These are phyloP conservation scores for Dissophora ornata DNA, from an alignment of 192 early-diverging fungal genomes.

Conservation along the genomic window DNA sequence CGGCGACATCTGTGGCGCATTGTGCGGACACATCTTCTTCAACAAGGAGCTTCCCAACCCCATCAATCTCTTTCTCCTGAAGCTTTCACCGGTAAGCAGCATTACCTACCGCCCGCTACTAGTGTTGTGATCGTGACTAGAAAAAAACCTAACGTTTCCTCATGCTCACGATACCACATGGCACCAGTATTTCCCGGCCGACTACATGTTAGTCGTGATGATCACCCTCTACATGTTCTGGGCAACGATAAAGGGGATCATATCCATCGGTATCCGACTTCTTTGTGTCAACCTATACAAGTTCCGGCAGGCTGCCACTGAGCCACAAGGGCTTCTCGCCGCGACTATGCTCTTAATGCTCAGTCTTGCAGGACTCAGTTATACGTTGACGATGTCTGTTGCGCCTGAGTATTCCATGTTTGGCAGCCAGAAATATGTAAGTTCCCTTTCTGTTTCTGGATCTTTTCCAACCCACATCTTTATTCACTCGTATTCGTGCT, in stretches of 20 bases:
- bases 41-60: conserved; percentile 62
- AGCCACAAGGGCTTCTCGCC: conserved; percentile 68
- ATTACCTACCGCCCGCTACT: too few relatives aligned
- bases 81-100: conserved; percentile 58
- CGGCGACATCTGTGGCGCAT: conserved; percentile 63
- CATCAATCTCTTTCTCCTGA: conserved; percentile 61
- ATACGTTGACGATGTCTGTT: conserved; percentile 62
- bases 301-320: conserved; percentile 59
- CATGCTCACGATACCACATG: too few relatives aligned
- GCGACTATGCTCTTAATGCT: conserved; percentile 61
- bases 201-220: conserved; percentile 61
- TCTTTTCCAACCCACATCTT: too few relatives aligned
- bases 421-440: conserved; percentile 70
- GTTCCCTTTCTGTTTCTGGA: too few relatives aligned
- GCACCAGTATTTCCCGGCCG: conserved; percentile 64
- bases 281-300: conserved; percentile 67
- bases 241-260: conserved; percentile 64
- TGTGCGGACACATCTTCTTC: conserved; percentile 66
- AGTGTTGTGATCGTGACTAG: too few relatives aligned
- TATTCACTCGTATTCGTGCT: background rate
- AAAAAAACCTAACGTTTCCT: too few relatives aligned
- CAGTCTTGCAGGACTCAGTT: conserved; percentile 64
- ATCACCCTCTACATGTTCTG: conserved; percentile 66
- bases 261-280: conserved; percentile 65
- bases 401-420: conserved; percentile 73